Evolutionary conservation across 2,329 filamentous ascomycete genomes (phyloP), one percentile per base, ranked within the genome.

Genomic region (Blastomyces gilchristii): DNA sequence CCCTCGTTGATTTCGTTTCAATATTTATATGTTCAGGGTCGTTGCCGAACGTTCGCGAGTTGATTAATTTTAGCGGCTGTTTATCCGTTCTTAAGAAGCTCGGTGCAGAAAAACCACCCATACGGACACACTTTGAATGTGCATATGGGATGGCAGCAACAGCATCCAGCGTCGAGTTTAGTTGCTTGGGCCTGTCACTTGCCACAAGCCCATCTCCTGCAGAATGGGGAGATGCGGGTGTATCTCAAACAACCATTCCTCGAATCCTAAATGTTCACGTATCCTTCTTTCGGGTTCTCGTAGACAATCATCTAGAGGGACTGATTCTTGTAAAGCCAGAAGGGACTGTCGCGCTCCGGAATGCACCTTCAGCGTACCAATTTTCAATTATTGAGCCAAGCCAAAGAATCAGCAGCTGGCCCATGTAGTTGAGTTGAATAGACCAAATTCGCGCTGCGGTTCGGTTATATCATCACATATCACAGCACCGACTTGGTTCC

Each of bases 231-330:
- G 58, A 60, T 45, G 43, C 1, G 57, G 41, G 2, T 22, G 25
- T 60, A 60, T 49, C 58, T 49, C 41, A 49, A 60, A 22, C 41
- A 60, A 2, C 9, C 34, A 34, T 0, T n/a, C 58, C 47, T 49
- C 14, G 25, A 49, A 34, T 60, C 41, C 58, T 49, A 60, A 60
- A 61, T 53, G 45, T 25, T 61, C 60, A 54, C 22, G 52, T 52
- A 71, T 56, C 71, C 69, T 28, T 25, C 49, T 34, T 59, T 62
- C 18, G 25, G 22, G 28, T 47, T 62, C 37, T 25, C 22, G 53
- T 59, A n/a, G 39, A 62, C 22, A 62, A n/a, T 64, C 54, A n/a
- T 64, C 34, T 47, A 49, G 37, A 58, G 60, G 39, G 53, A 57
- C 60, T 34, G 53, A 63, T 47, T 64, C 59, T 45, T 59, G 37